phyloP scores from a whole-genome alignment of 2,329 filamentous ascomycete genomes.

The Diaporthe sp. region DNA sequence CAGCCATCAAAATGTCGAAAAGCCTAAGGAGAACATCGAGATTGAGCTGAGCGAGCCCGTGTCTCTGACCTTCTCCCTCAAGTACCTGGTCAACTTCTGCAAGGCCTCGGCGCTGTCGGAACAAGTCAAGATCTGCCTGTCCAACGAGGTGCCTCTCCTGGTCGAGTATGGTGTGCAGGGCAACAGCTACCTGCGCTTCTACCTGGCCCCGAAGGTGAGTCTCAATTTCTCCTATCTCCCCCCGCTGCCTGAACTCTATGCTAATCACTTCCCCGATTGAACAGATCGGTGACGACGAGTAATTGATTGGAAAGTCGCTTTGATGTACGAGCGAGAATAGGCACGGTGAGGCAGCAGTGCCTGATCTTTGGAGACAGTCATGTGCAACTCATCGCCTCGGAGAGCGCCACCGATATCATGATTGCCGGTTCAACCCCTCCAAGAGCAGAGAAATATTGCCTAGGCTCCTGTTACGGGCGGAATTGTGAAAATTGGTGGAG shows the following conservation, averaged over 20 bases:
- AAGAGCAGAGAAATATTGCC: conserved; percentile 16
- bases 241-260: neutral
- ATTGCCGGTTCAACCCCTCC: neutral
- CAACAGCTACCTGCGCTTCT: conserved; percentile 94
- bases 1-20: conserved; percentile 89
- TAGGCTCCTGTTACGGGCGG: conserved; percentile 19
- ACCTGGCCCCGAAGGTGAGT: conserved; percentile 95
- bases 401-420: conserved; percentile 1
- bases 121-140: conserved; percentile 92
- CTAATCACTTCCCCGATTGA: conserved; percentile 15
- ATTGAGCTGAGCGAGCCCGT: conserved; percentile 95
- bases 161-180: conserved; percentile 90
- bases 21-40: conserved; percentile 86
- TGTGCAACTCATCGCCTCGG: conserved; percentile 21
- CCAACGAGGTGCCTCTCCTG: conserved; percentile 94
- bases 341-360: conserved; percentile 22
- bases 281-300: conserved; percentile 57
- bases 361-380: neutral
- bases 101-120: conserved; percentile 89
- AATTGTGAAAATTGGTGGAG: conserved; percentile 26
- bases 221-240: neutral
- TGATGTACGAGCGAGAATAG: conserved; percentile 27
- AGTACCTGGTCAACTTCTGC: conserved; percentile 99
- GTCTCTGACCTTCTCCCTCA: conserved; percentile 95
- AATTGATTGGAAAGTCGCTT: conserved; percentile 38